These are phyloP conservation scores for Pseudonitzschia multiseries DNA, from an alignment of 108 stramenopile species.

Conservation along the genomic window DNA sequence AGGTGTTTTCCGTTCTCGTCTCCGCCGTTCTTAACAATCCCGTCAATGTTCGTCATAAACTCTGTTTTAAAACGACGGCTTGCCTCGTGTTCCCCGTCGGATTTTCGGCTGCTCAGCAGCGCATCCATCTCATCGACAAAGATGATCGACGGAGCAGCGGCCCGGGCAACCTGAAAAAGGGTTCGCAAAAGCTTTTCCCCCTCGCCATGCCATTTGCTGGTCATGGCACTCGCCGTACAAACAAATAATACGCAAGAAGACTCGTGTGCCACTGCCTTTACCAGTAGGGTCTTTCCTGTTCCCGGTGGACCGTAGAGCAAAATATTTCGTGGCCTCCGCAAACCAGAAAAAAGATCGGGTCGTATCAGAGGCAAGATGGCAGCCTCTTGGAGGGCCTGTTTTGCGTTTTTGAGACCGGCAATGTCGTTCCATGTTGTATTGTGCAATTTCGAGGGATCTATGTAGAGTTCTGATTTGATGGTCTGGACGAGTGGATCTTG, in stretches of 20 bases:
- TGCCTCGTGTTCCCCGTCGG: constrained; percentile 87
- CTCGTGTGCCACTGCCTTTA: constrained; percentile 76
- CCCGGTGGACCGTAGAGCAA: constrained; percentile 88
- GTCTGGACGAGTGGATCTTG: constrained; percentile 50
- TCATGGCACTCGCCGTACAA: constrained; percentile 74
- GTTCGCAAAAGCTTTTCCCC: constrained; percentile 85
- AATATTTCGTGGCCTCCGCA: constrained; percentile 85
- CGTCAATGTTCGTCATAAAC: constrained; percentile 96
- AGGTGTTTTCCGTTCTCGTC: constrained; percentile 40
- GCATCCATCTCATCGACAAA: constrained; percentile 97
- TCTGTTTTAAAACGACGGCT: constrained; percentile 94
- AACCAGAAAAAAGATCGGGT: constrained; percentile 90
- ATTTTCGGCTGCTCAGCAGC: constrained; percentile 59
- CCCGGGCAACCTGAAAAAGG: constrained; percentile 75
- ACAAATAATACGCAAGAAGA: constrained; percentile 68
- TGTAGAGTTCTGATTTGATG: constrained; percentile 58
- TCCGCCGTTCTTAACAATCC: constrained; percentile 43
- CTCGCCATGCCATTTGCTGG: constrained; percentile 87
- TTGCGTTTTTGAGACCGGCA: constrained; percentile 78
- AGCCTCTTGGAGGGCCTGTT: constrained; percentile 90
- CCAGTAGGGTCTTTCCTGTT: constrained; percentile 92
- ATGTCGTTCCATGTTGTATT: constrained; percentile 59
- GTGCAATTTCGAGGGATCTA: constrained; percentile 48
- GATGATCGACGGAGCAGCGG: constrained; percentile 73
- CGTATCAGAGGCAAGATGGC: constrained; percentile 89